Percentiles rank a stretch among this genome's conserved stretches.
These are phyloP conservation scores for Stagonosporopsis vannaccii DNA, from an alignment of 2,329 filamentous ascomycete species.

Conservation along the genomic window DNA sequence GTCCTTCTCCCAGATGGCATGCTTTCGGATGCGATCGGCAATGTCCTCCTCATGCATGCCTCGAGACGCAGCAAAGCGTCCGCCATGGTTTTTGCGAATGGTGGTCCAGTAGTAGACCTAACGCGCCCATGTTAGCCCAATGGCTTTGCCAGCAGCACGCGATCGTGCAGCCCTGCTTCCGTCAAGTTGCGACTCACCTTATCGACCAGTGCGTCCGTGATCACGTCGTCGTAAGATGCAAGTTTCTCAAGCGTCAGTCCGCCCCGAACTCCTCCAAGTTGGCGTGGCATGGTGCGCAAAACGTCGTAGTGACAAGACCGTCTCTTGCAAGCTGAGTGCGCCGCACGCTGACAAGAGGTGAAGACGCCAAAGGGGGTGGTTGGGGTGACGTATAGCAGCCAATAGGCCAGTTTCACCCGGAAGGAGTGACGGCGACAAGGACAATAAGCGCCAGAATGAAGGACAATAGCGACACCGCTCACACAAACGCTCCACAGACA, in stretches of 20 bases:
- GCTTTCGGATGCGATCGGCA: slow-evolving; percentile 64
- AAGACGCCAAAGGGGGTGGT: slow-evolving; percentile 30
- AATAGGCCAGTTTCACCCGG: slow-evolving; percentile 29
- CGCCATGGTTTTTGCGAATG: slow-evolving; percentile 89
- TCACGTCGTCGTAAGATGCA: slow-evolving; percentile 91
- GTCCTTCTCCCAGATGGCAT: slow-evolving; percentile 79
- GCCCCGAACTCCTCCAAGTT: slow-evolving; percentile 66
- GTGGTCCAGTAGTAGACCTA: slow-evolving; percentile 96
- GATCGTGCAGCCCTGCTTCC: slow-evolving; percentile 15
- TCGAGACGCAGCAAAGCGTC: slow-evolving; percentile 83
- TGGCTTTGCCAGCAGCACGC: slow-evolving; percentile 13
- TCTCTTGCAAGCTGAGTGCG: slow-evolving; percentile 3
- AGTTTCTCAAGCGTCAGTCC: slow-evolving; percentile 86
- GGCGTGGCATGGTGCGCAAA: slow-evolving; percentile 51
- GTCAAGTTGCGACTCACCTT: slow-evolving; percentile 68
- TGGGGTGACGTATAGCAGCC: slow-evolving; percentile 42
- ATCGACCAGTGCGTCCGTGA: slow-evolving; percentile 94
- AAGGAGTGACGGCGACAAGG: slow-evolving; percentile 18
- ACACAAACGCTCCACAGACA: slow-evolving; percentile 3
- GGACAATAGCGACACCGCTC: slow-evolving; percentile 20
- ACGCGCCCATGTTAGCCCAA: slow-evolving; percentile 23
- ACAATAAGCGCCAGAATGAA: slow-evolving; percentile 27
- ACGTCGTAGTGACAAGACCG: not conserved
- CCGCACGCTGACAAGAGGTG: slow-evolving; percentile 3
- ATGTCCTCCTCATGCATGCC: slow-evolving; percentile 74